Evolutionary conservation across 1,284 basidiomycete species (phyloP), one percentile per base, ranked within the genome.

Genomic region (Xerocomus amazonicus): DNA sequence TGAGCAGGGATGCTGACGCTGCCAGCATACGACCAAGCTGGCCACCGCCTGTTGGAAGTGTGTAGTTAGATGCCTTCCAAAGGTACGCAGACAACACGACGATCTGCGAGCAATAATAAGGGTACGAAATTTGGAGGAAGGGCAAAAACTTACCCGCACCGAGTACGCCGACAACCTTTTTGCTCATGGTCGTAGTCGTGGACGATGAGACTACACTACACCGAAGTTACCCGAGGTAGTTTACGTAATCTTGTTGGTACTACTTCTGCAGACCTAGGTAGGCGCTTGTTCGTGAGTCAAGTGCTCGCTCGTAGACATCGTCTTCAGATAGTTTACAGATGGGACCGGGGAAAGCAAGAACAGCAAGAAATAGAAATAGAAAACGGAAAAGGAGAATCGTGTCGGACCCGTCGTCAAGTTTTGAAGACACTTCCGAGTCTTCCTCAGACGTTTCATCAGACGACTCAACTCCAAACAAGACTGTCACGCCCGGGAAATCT

Each of bases 1-100:
- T 91, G 51, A 98, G 80, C 33, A 94, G 78, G 9, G 93, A 86
- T 1, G 96, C 96, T 0, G 96, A 87, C 43, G 90, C 88, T 9
- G 88, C 91, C 35, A 99, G 81, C 96, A 99, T 98, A 37, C 97
- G 92, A 41, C 97, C 97, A 14, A 99, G 83, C 72, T 99, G 96
- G 59, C 96, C 96, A 43, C 96, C 97, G 59, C 96, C 96, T 93
- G 52, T 62, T n/a, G 29, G 23, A 17, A 36, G 38, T 13, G 47
- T 38, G 33, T 7, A 42, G 36, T 64, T 9, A 65, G 59, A 46
- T 43, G 31, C 1, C 19, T 23, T 23, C 19, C 4, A 23, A 23
- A 23, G 19, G 19, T 23, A 23, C 19, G 19, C 19, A 4, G 19
- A 23, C 19, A 36, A 38, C 6, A 7, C n/a, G 34, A 45, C n/a